Percentiles rank a stretch among this genome's conserved stretches.
Conservation (phyloP, 2,329 filamentous ascomycete genomes). For the Alternaria sp. region DNA sequence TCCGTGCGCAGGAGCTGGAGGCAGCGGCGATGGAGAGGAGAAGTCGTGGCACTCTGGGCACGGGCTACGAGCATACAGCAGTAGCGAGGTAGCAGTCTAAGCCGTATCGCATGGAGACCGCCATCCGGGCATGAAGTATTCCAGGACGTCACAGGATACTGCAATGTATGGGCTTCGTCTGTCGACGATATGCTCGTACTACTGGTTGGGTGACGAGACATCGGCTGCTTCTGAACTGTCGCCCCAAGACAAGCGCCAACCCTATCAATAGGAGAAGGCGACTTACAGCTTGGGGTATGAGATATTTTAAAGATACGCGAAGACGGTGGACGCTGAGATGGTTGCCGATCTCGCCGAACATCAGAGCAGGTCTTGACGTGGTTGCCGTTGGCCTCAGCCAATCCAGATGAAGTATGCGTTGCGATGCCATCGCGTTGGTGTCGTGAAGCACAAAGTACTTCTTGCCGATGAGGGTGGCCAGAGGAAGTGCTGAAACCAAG, state of each 20-base stretch:
- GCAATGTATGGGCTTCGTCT: background rate
- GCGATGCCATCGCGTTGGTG: background rate
- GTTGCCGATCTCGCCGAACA: background rate
- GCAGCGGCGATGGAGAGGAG: conserved; percentile 8
- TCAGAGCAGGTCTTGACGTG: background rate
- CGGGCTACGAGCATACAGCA: conserved; percentile 8
- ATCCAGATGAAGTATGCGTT: background rate
- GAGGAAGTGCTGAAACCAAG: background rate
- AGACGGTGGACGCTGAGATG: background rate
- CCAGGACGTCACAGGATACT: background rate
- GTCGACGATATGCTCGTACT: background rate
- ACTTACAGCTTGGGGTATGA: background rate
- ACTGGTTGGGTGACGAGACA: background rate
- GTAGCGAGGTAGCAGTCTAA: conserved; percentile 1
- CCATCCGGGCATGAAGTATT: background rate
- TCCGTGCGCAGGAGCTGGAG: background rate
- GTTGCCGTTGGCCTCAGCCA: background rate
- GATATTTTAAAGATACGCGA: background rate
- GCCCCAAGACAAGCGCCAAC: background rate
- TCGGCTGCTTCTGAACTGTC: background rate
- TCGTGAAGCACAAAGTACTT: background rate
- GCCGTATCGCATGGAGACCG: background rate
- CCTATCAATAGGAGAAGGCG: background rate
- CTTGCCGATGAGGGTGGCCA: background rate
- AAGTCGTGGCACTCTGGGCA: conserved; percentile 9